phyloP scores from a whole-genome alignment of 306 rosid genomes.

The Inga laurina region DNA sequence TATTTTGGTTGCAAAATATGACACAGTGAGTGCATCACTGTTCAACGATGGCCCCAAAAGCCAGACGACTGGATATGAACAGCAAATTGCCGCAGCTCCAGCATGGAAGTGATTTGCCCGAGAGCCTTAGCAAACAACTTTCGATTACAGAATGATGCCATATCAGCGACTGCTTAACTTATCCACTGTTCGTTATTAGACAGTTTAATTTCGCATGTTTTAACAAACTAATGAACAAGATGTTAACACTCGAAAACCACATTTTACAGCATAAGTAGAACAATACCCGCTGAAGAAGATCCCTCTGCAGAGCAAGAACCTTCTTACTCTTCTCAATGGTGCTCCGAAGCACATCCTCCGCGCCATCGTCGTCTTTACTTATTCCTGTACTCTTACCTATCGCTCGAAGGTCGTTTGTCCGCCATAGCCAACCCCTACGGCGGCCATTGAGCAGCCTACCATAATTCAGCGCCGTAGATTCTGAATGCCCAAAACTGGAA shows the following conservation, averaged over 20 bases:
- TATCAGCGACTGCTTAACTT: slow-evolving; percentile 16
- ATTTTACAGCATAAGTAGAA: neutral
- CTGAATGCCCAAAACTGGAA: slow-evolving; percentile 4
- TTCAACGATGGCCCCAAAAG: neutral
- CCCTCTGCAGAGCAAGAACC: slow-evolving; percentile 77
- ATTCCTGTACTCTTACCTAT: slow-evolving; percentile 36
- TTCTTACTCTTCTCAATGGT: slow-evolving; percentile 85
- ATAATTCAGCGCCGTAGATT: neutral
- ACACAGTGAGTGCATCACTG: neutral
- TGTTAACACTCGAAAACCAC: slow-evolving; percentile 6
- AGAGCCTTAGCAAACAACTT: slow-evolving; percentile 7
- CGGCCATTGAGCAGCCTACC: slow-evolving; percentile 22
- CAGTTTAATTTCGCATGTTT: neutral
- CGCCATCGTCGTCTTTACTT: slow-evolving; percentile 47
- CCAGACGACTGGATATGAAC: neutral
- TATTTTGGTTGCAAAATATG: neutral
- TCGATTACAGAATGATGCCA: slow-evolving; percentile 7
- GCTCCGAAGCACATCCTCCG: slow-evolving; percentile 59
- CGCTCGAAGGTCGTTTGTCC: slow-evolving; percentile 48
- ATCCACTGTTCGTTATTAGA: neutral
- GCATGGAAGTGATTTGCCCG: slow-evolving; percentile 5
- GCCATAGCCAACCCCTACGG: slow-evolving; percentile 41
- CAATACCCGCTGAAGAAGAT: slow-evolving; percentile 80
- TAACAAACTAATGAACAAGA: slow-evolving; percentile 16
- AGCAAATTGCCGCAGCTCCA: neutral